Base-by-base conservation (phyloP, 2,329 filamentous ascomycete species). In the Fusarium vanettenii region DNA sequence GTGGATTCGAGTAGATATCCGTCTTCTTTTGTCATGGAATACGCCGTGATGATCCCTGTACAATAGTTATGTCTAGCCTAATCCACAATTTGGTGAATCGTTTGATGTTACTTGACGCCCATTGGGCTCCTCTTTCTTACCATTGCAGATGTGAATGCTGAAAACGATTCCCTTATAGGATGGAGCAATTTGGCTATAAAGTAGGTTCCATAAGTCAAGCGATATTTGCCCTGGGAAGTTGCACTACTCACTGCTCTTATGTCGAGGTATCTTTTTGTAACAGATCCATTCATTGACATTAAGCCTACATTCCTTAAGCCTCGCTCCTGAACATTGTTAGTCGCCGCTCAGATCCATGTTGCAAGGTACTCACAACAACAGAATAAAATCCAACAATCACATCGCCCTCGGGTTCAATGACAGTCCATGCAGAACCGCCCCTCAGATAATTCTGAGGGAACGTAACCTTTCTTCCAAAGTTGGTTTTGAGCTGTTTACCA, bases 11-110 rank as follows among this genome's bases (percentile, higher is more conserved):
- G 56, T 61, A 41, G 37, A 33, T 65, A 33, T 59, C 25, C 41
- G 64, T 29, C 56, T 33, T 31, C 41, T 60, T 50, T 29, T 22
- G 29, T 41, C 62, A 65, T 60, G 37, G 31, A 25, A 16, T n/a
- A n/a, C 27, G 33, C 56, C 31, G 55, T 66, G 64, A 55, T 66
- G 56, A 61, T 37, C 50, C 56, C 20, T 66, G 64, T 66, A 66
- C 45, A 50, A 29, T 22, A 66, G 56, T 50, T n/a, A 13, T 65
- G 29, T 50, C 33, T 61, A 66, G 50, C 52, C 13, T 48, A 65
- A 65, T 35, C 52, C 39, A 60, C 37, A 52, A 60, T 60, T 59
- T 60, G 33, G 56, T 59, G 29, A 59, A 27, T 59, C 33, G 56
- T 59, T 59, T 59, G 55, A 59, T 37, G 22, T 59, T 37, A 59